Base-by-base conservation (phyloP, 2,329 filamentous ascomycete species). In the Achaetomium macrosporum region DNA sequence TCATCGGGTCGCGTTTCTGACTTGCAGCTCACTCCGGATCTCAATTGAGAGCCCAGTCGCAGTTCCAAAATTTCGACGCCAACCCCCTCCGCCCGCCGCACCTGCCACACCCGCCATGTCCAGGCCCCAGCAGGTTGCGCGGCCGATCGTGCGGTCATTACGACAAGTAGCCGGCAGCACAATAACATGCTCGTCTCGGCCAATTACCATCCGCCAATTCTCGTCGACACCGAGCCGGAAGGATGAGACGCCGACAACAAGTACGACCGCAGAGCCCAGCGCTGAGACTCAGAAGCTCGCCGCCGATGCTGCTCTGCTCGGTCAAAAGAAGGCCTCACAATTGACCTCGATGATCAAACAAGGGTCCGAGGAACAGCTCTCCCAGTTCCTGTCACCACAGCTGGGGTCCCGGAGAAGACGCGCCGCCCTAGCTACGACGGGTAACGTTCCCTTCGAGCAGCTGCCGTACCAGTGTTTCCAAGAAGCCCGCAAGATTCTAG, bases 381-480 rank as follows among this genome's bases (percentile, higher is more conserved):
- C 90, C 65, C 81, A 81, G 66, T 73, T 79, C 59, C 85, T 88
- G 50, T 77, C 83, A 42, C 77, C 81, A 57, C 90, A 89, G 48
- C 76, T 96, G 63, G 91, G 91, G 47, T 95, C 90, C 42, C 84
- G 91, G 62, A 83, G 91, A 76, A 85, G 91, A 58, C 85, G 92
- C 67, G 81, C 83, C 29, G 87, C 87, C 29, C 69, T 91, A 56
- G 82, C 78, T 64, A 81, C 74, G 63, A 79, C 74, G 36, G 72
- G 78, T 57, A 79, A 85, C 63, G 74, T 96, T 46, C 90, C 91
- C 25, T 96, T 99, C 67, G 90, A 96, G 74, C 87, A 92, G 67
- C 76, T 99, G 61, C 93, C 93, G 16, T 99, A 95, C 73, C 92
- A 97, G 77, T 93, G 89, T 71, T 99, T 97, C 75, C 93, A 99